phyloP scores from a whole-genome alignment of 2,329 filamentous ascomycete genomes.

The Neopestalotiopsis sp. region DNA sequence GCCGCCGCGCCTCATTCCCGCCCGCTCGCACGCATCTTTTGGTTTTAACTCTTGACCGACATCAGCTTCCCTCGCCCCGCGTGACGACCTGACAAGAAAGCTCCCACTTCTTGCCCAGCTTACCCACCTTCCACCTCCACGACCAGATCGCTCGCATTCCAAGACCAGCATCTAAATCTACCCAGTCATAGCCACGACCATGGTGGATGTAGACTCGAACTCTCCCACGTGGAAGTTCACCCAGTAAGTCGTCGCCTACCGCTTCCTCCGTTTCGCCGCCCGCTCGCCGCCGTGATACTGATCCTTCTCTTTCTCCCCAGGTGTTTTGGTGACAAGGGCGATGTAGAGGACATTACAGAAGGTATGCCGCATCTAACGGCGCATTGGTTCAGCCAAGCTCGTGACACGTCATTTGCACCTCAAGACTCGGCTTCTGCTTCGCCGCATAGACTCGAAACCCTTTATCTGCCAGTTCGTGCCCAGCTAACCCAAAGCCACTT shows the following conservation, averaged over 20 bases:
- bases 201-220: conserved; percentile 95
- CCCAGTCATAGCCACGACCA: conserved; percentile 57
- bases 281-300: conserved; percentile 17
- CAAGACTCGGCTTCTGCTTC: background rate
- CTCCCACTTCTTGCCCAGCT: conserved; percentile 16
- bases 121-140: background rate
- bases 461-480: background rate
- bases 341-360: conserved; percentile 99
- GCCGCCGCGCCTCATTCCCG: background rate
- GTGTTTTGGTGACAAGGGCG: conserved; percentile 99
- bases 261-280: conserved; percentile 20
- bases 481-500: conserved; percentile 25
- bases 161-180: background rate
- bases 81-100: conserved; percentile 6
- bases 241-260: conserved; percentile 71
- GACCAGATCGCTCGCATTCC: background rate
- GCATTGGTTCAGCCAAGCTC: conserved; percentile 1
- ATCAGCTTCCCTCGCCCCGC: background rate
- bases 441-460: background rate
- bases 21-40: background rate
- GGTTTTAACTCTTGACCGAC: conserved; percentile 8
- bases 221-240: conserved; percentile 99
- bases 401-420: conserved; percentile 6
- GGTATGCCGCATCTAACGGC: conserved; percentile 55
- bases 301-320: conserved; percentile 48